A percentile compares a stretch with the other conserved stretches of the same genome.
phyloP scores from a whole-genome alignment of 2,329 filamentous ascomycete species.

The Zymoseptoria pseudotritici region DNA sequence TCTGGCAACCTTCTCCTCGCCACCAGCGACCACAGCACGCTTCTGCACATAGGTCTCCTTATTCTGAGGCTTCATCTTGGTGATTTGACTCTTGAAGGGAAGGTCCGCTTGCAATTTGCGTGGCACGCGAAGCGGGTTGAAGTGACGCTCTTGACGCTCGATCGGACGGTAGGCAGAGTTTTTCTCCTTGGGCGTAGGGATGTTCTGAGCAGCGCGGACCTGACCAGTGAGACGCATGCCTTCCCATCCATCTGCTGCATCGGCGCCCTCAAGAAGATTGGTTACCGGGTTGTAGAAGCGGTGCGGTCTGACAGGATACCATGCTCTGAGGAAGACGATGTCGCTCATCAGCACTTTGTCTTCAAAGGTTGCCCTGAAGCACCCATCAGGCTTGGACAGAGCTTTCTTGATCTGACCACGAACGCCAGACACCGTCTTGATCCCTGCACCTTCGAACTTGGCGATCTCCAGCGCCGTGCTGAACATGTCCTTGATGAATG shows the following conservation, averaged over 20 bases:
- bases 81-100: constrained; percentile 88
- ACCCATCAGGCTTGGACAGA: constrained; percentile 83
- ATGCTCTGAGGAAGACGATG: constrained; percentile 90
- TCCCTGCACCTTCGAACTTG: constrained; percentile 93
- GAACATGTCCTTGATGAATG: constrained; percentile 99
- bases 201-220: constrained; percentile 67
- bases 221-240: constrained; percentile 92
- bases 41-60: constrained; percentile 88
- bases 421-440: constrained; percentile 92
- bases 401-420: constrained; percentile 96
- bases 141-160: constrained; percentile 44
- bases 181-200: constrained; percentile 70
- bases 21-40: constrained; percentile 74
- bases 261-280: constrained; percentile 65
- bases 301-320: constrained; percentile 93
- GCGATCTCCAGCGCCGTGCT: constrained; percentile 85
- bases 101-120: constrained; percentile 72
- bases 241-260: constrained; percentile 55
- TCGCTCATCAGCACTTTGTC: constrained; percentile 97
- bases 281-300: constrained; percentile 96
- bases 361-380: constrained; percentile 95
- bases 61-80: constrained; percentile 69
- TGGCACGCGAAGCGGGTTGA: constrained; percentile 63
- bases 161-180: constrained; percentile 76
- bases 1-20: constrained; percentile 80